Percentiles rank a stretch among this genome's conserved stretches.
Evolutionary conservation across 192 early-diverging fungal genomes (phyloP).

Genomic region (Piromyces sp.): DNA sequence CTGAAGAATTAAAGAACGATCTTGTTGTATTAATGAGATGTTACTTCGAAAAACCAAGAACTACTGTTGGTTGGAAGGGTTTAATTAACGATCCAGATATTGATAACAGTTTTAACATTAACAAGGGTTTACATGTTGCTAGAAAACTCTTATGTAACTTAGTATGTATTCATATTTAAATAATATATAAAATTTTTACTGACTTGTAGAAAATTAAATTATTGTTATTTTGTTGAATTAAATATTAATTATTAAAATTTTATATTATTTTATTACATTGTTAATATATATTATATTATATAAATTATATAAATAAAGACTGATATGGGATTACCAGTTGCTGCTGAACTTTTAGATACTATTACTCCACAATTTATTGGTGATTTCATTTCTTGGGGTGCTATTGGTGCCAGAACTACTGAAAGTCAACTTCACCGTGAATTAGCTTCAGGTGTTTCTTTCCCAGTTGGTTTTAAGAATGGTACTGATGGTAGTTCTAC

Average conservation of each 20-base stretch:
- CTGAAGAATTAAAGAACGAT: conserved; percentile 51
- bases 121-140: conserved; percentile 82
- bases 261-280: too few relatives aligned
- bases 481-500: conserved; percentile 80
- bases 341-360: conserved; percentile 81
- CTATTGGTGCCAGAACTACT: conserved; percentile 91
- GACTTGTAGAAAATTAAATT: too few relatives aligned
- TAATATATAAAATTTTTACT: too few relatives aligned
- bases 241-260: too few relatives aligned
- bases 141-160: conserved; percentile 61
- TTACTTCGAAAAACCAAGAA: conserved; percentile 97
- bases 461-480: conserved; percentile 98
- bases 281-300: too few relatives aligned
- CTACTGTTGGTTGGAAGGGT: conserved; percentile 83
- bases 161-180: too few relatives aligned
- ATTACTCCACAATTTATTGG: conserved; percentile 90
- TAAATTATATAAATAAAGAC: conserved; percentile 25
- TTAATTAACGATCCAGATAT: conserved; percentile 50
- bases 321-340: conserved; percentile 65
- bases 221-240: too few relatives aligned
- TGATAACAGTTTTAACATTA: conserved; percentile 71
- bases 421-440: conserved; percentile 91
- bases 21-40: conserved; percentile 83
- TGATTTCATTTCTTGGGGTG: conserved; percentile 88
- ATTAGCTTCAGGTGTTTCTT: conserved; percentile 78